Base-by-base conservation (phyloP, 192 early-diverging fungal genomes). In the Coemansia sp. region DNA sequence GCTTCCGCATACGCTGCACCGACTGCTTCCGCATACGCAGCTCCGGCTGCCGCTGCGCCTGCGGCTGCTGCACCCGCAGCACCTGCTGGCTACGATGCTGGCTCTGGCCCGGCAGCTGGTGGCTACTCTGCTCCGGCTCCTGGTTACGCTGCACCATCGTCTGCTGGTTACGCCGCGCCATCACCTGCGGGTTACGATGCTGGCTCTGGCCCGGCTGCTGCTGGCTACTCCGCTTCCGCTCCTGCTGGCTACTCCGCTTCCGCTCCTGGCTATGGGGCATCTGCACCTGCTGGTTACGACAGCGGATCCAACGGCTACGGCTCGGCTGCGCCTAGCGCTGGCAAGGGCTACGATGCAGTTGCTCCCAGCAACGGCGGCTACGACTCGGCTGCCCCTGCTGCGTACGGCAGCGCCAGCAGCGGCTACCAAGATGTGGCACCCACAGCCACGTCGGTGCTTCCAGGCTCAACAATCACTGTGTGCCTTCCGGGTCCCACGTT, bases 401-500 rank as follows among this genome's bases (percentile, higher is more conserved):
- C 17, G 21, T 60, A 52, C 17, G 39, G 37, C 47, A 37, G 48
- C 62, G 25, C 54, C 64, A 11, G 52, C 47, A 54, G 22, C 21
- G 67, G 48, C 60, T 51, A 52, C 48, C 27, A 51, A 17, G 49
- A 47, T 5, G 67, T 39, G 29, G 49, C 39, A 15, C 63, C 38
- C 41, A 67, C 65, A 23, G 71, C 61, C 41, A 73, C 65, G 56
- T 59, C 60, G 37, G 61, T 47, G 25, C 63, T 60, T 11, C 62
- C 75, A 1, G 72, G 62, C 27, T 55, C 57, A 27, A 69, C 67
- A 10, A 60, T 69, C 47, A 75, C 72, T 12, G 58, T 71, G 51
- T 65, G 25, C 56, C 41, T 65, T 23, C 63, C 69, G 8, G 69
- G 69, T n/a, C 56, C 62, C 19, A 71, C 69, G 22, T 49, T 58